Base-by-base conservation (phyloP, 192 early-diverging fungal species). In the Backusella mclennaniae region DNA sequence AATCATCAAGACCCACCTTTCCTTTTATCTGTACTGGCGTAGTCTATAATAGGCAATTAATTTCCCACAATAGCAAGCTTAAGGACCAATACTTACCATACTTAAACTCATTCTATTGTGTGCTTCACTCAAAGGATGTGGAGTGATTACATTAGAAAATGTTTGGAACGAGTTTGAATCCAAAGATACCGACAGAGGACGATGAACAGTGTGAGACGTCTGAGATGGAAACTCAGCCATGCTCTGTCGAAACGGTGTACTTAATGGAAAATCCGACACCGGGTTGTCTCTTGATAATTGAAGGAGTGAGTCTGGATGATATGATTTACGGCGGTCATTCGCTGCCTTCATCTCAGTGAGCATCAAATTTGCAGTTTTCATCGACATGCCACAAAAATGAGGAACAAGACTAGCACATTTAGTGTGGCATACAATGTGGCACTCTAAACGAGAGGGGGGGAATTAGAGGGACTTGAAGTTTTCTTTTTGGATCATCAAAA, bases 311-410 rank as follows among this genome's bases (percentile, higher is more conserved):
- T 70, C 67, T 39, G 49, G 31, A 38, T 76, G 75, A 11, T 44
- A 59, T 35, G 74, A 66, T 17, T 63, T 67, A n/a, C 70, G 70
- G 6, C 78, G 67, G 4, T 78, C 44, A 29, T 83, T 88, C 0
- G 85, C 86, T 17, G 88, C 79, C 79, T 94, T 92, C 76, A 99
- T 93, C 71, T 96, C 95, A 67, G 82, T 84, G 68, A 96, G 79
- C 86, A 99, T 94, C 42, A 92, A 89, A 77, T 92, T 93, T 2
- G 97, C 95, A 82, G 92, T 86, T 66, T 90, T 89, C 87, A 93
- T 92, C 15, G 92, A 88, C 82, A 98, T 88, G 4, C 98, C 98
- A 77, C 98, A 99, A 38, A 97, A 92, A 71, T 95, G 92, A 11
- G 98, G 96, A 36, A 99, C 91, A 71, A 94, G 87, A 67, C 87